Conservation (phyloP, 768 basidiomycete species). For the Leccinum truebloodii region DNA sequence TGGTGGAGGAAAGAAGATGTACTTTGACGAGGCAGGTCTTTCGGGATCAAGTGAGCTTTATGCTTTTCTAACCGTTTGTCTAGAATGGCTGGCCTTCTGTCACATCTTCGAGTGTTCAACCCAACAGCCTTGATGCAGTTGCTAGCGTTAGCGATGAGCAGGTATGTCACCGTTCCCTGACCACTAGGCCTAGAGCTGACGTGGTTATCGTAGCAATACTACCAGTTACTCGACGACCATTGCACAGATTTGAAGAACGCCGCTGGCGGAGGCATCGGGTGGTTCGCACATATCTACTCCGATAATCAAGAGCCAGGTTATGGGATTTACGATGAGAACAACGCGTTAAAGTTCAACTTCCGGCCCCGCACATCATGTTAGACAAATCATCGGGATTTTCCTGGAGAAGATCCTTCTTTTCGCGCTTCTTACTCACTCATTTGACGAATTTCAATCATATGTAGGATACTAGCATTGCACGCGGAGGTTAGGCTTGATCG, state of each 20-base stretch:
- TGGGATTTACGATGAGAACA: constrained; percentile 56
- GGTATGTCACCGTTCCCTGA: constrained; percentile 36
- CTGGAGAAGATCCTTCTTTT: neutral
- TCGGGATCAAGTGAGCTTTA: neutral
- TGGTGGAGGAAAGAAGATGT: constrained; percentile 71
- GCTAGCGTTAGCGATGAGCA: constrained; percentile 63
- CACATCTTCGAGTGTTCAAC: constrained; percentile 59
- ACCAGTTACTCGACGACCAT: constrained; percentile 58
- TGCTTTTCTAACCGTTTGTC: neutral
- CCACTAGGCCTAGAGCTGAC: neutral
- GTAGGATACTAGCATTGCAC: neutral
- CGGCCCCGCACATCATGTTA: constrained; percentile 63
- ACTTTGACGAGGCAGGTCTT: constrained; percentile 59
- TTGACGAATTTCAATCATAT: neutral
- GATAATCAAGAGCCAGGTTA: constrained; percentile 69
- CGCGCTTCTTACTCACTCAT: neutral
- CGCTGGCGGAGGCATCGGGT: constrained; percentile 65
- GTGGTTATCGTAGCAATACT: constrained; percentile 46
- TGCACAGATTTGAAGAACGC: constrained; percentile 63
- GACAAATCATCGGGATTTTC: constrained; percentile 1
- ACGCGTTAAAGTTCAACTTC: constrained; percentile 62
- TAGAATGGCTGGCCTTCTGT: constrained; percentile 81
- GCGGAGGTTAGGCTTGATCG: neutral
- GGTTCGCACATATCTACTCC: constrained; percentile 82
- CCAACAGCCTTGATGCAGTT: constrained; percentile 63